Percentiles rank a stretch among this genome's conserved stretches.
Evolutionary conservation across 331 rosid genomes (phyloP).

Genomic region (Rosa hybrid): DNA sequence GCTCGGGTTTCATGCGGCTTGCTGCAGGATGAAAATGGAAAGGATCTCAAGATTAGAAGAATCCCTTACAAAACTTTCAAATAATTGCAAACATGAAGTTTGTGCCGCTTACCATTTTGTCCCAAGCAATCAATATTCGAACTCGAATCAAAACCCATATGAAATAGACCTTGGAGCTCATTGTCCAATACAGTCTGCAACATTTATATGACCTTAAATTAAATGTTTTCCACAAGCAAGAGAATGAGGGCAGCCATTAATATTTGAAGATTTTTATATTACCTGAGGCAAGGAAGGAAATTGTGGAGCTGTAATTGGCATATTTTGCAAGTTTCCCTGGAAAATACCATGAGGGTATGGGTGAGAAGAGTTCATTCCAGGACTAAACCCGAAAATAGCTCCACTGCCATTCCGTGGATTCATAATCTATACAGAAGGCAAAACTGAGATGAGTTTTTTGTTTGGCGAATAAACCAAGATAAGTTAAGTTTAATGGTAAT

Average conservation of each 20-base stretch:
- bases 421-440: constrained; percentile 53
- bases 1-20: constrained; percentile 71
- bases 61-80: background rate
- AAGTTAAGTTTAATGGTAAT: background rate
- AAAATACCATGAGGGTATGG: constrained; percentile 58
- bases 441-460: constrained; percentile 12
- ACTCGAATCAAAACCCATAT: constrained; percentile 76
- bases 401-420: constrained; percentile 59
- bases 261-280: constrained; percentile 26
- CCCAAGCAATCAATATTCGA: constrained; percentile 68
- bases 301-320: constrained; percentile 56
- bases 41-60: constrained; percentile 19
- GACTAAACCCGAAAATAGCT: constrained; percentile 50
- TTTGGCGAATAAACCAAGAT: background rate
- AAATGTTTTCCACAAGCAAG: constrained; percentile 19
- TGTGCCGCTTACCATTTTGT: constrained; percentile 60
- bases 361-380: constrained; percentile 61
- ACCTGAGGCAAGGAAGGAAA: constrained; percentile 81
- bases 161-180: constrained; percentile 78
- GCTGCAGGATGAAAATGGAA: constrained; percentile 33
- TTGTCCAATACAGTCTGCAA: constrained; percentile 67
- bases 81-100: constrained; percentile 10
- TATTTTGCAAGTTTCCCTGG: constrained; percentile 57
- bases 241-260: background rate
- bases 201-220: background rate